Percentiles rank a stretch among this genome's conserved stretches.
Evolutionary conservation across 495 filamentous ascomycete species (phyloP).

Genomic region (Trichoderma virens): DNA sequence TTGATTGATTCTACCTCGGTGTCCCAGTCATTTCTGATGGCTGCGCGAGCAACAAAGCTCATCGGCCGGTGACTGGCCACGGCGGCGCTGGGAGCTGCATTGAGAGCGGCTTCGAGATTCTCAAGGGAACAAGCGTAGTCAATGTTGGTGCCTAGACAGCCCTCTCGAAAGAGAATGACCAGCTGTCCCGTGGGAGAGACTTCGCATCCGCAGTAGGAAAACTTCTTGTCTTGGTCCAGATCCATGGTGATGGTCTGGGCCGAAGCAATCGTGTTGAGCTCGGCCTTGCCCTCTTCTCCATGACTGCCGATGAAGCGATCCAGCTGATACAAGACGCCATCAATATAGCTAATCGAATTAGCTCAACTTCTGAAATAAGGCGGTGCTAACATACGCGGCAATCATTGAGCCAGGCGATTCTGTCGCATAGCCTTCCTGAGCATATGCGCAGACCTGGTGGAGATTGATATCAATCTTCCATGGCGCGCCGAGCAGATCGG

Average conservation of each 20-base stretch:
- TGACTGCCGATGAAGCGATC: slow-evolving; percentile 27
- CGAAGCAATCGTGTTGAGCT: slow-evolving; percentile 40
- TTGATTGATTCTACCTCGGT: slow-evolving; percentile 26
- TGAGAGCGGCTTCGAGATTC: slow-evolving; percentile 34
- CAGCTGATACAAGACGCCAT: slow-evolving; percentile 32
- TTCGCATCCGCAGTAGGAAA: slow-evolving; percentile 38
- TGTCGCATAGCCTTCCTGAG: slow-evolving; percentile 38
- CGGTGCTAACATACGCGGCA: slow-evolving; percentile 24
- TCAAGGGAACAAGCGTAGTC: slow-evolving; percentile 26
- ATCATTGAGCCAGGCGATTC: slow-evolving; percentile 38
- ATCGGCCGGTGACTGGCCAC: slow-evolving; percentile 20
- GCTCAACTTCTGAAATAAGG: not conserved
- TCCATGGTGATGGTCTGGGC: slow-evolving; percentile 41
- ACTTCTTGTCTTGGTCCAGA: slow-evolving; percentile 32
- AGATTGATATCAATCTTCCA: slow-evolving; percentile 45
- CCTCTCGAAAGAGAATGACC: slow-evolving; percentile 36
- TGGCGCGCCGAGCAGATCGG: slow-evolving; percentile 30
- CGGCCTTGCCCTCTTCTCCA: slow-evolving; percentile 29
- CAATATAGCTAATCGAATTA: slow-evolving; percentile 31
- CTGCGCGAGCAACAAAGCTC: slow-evolving; percentile 35
- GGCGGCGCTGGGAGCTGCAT: slow-evolving; percentile 28
- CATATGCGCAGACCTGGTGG: slow-evolving; percentile 40
- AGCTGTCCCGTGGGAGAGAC: slow-evolving; percentile 37
- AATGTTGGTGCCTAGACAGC: slow-evolving; percentile 38
- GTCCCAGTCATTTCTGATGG: slow-evolving; percentile 39